Conservation (phyloP, 2,329 filamentous ascomycete species). For the Nannizziopsis barbatae region DNA sequence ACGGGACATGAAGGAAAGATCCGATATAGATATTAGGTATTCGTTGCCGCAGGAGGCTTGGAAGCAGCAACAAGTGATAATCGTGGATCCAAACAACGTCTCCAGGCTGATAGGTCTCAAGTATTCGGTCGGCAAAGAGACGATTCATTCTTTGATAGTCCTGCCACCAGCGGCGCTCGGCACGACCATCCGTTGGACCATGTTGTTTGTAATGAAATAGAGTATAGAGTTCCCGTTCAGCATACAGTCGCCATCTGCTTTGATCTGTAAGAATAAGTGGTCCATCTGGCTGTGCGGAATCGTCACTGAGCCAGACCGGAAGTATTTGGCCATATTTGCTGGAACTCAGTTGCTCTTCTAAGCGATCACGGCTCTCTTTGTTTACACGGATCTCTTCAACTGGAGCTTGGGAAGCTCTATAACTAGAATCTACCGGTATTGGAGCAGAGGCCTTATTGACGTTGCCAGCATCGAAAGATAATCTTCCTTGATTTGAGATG, state of each 20-base stretch:
- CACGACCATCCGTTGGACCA: conserved; percentile 73
- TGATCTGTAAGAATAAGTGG: conserved; percentile 67
- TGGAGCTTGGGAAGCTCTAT: conserved; percentile 47
- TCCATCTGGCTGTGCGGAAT: conserved; percentile 58
- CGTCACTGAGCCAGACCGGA: conserved; percentile 81
- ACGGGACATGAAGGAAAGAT: conserved; percentile 88
- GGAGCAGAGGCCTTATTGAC: conserved; percentile 58
- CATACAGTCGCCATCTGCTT: conserved; percentile 75
- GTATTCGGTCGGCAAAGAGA: conserved; percentile 78
- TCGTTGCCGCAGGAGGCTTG: conserved; percentile 75
- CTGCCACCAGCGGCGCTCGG: conserved; percentile 72
- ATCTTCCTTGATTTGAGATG: conserved; percentile 17
- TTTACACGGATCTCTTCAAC: conserved; percentile 62
- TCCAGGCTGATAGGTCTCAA: conserved; percentile 80
- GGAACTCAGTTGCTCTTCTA: conserved; percentile 63
- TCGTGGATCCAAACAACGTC: conserved; percentile 90
- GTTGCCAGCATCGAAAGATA: conserved; percentile 11
- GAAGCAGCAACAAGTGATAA: conserved; percentile 83
- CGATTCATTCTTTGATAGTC: conserved; percentile 92
- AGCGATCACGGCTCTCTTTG: conserved; percentile 55
- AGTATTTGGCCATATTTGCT: conserved; percentile 67
- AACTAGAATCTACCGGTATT: conserved; percentile 50
- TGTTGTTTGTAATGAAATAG: conserved; percentile 95
- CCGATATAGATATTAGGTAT: conserved; percentile 84
- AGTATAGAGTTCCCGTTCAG: conserved; percentile 82